Evolutionary conservation across 768 basidiomycete genomes (phyloP), one percentile per base, ranked within the genome.

Genomic region (Kondoa subrosea): DNA sequence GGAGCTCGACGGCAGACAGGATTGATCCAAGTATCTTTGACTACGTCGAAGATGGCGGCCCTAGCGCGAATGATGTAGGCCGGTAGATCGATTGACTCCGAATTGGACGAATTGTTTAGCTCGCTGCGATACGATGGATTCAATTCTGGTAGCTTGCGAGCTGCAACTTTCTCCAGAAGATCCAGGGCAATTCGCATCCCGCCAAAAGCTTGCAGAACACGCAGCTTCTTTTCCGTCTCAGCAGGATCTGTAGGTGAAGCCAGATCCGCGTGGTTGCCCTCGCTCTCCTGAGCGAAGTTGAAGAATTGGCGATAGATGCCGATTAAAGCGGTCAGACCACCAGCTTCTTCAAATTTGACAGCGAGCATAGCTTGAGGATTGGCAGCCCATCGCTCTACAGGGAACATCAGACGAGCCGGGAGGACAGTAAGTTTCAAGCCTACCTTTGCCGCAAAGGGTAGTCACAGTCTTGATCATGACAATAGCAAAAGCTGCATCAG

Each of bases 31-130:
- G 91, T 80, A 4, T 80, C 80, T 31, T 78, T 80, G 16, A 89
- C 72, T 15, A 87, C 75, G 0, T 91, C 88, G 26, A 91, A 77
- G 26, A 85, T 80, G 1, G 83, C 81, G 31, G 84, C 77, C 40
- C 95, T 85, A 68, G 93, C 79, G 68, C 82, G 84, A 71, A 97
- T 85, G 64, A 97, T 82, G 77, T 95, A 88, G 74, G 88, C 87
- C 74, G 87, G 85, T 0, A 89, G 83, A 72, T 91, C 87, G 69
- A 93, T 92, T 75, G 86, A 88, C 34, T 85, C 85, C 14, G 31
- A 25, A 71, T 91, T 87, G 81, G 33, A 87, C 77, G 2, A n/a
- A 40, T 25, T 26, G 25, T 31, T 65, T 15, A 40, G 21, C 40
- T 17, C 50, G 64, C 61, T 63, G 30, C 33, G 91, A 66, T 91